These are phyloP conservation scores for Collybia sp. DNA, from an alignment of 768 basidiomycete genomes.

Conservation along the genomic window DNA sequence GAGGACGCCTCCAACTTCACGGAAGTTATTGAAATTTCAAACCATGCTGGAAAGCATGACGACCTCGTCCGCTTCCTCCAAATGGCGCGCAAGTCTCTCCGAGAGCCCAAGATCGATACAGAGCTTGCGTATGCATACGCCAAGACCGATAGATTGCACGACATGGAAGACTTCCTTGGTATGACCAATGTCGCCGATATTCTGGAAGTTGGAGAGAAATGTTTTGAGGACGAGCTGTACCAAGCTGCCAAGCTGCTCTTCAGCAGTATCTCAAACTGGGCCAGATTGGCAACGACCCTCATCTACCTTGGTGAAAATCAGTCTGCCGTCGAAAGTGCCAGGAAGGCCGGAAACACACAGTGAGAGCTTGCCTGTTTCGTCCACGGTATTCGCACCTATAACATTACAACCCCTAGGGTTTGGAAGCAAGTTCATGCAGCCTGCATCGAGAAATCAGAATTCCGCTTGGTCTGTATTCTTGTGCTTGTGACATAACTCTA, in stretches of 20 bases:
- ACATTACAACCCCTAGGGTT: slow-evolving; percentile 49
- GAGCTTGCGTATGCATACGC: slow-evolving; percentile 98
- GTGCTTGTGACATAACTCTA: not conserved
- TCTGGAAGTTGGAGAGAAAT: slow-evolving; percentile 97
- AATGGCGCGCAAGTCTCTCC: slow-evolving; percentile 95
- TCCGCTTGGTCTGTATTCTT: slow-evolving; percentile 66
- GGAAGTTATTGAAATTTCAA: slow-evolving; percentile 95
- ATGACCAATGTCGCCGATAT: slow-evolving; percentile 99
- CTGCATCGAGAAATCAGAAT: slow-evolving; percentile 96
- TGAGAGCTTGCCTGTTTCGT: slow-evolving; percentile 31
- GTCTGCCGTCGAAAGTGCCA: slow-evolving; percentile 96
- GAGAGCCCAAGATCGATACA: slow-evolving; percentile 97
- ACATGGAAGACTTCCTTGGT: slow-evolving; percentile 98
- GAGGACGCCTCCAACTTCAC: slow-evolving; percentile 91
- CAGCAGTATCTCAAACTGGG: slow-evolving; percentile 98
- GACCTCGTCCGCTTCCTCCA: slow-evolving; percentile 96
- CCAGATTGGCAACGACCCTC: slow-evolving; percentile 93
- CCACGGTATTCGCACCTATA: not conserved
- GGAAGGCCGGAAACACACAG: slow-evolving; percentile 99
- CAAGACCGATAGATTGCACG: slow-evolving; percentile 94
- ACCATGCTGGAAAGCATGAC: slow-evolving; percentile 85
- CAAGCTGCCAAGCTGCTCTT: slow-evolving; percentile 96
- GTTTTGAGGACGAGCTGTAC: slow-evolving; percentile 97
- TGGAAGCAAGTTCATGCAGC: slow-evolving; percentile 99
- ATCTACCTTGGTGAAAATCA: slow-evolving; percentile 99